phyloP scores from a whole-genome alignment of 163 green algal genomes.

The Scenedesmus sp. region DNA sequence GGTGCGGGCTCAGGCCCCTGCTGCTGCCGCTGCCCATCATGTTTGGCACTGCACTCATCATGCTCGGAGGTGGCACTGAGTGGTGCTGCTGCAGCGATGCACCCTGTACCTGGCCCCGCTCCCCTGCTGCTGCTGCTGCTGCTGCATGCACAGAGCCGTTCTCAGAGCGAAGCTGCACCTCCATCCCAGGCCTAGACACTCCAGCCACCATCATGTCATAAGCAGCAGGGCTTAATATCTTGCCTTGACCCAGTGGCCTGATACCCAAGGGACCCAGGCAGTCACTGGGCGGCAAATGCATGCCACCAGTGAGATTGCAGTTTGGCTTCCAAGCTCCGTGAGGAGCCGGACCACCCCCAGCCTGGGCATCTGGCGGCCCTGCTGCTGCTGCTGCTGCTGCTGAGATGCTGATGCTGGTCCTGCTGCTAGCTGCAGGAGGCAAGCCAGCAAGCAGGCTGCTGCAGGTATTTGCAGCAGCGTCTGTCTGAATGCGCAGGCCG shows the following conservation, averaged over 20 bases:
- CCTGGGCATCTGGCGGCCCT: neutral
- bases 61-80: neutral
- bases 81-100: neutral
- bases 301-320: neutral
- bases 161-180: neutral
- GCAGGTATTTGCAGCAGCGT: neutral
- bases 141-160: neutral
- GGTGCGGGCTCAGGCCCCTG: neutral
- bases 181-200: neutral
- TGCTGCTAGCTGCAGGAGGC: neutral
- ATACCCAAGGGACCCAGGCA: slow-evolving; percentile 19
- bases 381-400: neutral
- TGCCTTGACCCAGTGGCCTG: slow-evolving; percentile 25
- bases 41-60: neutral
- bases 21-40: neutral
- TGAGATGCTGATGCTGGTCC: neutral
- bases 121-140: neutral
- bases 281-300: slow-evolving; percentile 20
- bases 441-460: neutral
- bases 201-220: slow-evolving; percentile 50
- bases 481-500: neutral
- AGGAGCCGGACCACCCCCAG: neutral
- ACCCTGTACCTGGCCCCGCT: neutral
- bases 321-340: neutral
- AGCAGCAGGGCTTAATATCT: slow-evolving; percentile 43